Conservation (phyloP, 169 alveolate species). For the Theileria annulata region DNA sequence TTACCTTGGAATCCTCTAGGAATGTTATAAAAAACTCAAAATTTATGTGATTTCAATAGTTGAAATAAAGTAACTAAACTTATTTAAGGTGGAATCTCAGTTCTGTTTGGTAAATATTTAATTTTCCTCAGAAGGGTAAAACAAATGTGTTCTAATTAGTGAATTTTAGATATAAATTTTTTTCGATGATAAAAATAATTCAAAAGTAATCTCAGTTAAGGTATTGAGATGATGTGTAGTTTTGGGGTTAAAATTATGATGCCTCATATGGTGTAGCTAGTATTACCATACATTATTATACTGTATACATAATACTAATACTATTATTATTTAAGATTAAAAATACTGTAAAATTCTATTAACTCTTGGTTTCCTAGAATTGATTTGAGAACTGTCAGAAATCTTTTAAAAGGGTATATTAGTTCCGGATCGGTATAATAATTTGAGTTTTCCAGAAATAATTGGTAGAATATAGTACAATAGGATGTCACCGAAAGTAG, state of each 20-base stretch:
- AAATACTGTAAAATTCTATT: neutral
- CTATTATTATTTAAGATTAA: neutral
- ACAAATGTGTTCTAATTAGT: neutral
- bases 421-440: neutral
- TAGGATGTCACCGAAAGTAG: constrained; percentile 68
- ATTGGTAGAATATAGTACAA: neutral
- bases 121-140: neutral
- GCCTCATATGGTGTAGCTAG: constrained; percentile 22
- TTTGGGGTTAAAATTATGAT: constrained; percentile 1
- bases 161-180: neutral
- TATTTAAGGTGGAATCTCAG: neutral
- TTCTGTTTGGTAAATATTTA: neutral
- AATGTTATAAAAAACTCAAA: no score
- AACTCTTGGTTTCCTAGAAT: neutral
- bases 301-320: neutral
- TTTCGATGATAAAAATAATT: neutral
- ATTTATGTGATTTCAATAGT: neutral
- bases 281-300: neutral
- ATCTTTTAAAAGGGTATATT: neutral
- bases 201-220: neutral
- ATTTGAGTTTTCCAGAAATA: neutral
- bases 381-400: neutral
- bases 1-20: neutral
- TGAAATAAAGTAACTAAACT: neutral
- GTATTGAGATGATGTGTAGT: constrained; percentile 4